These are phyloP conservation scores for Scutellaria galericulata DNA, from an alignment of 257 asterid species.

Conservation along the genomic window DNA sequence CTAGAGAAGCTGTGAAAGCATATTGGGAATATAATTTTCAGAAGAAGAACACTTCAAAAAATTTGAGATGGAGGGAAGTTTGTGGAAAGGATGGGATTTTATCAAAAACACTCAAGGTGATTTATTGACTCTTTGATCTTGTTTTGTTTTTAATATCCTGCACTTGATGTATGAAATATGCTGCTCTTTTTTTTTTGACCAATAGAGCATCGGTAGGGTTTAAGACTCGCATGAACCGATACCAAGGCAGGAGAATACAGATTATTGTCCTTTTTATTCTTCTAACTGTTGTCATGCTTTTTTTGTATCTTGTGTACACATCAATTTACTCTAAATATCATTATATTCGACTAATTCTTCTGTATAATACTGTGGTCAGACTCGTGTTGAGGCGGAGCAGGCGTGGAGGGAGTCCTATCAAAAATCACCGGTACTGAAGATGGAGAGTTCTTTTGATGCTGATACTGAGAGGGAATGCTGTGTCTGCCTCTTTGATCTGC, in stretches of 20 bases:
- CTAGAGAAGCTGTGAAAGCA: slow-evolving; percentile 95
- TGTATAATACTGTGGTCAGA: slow-evolving; percentile 47
- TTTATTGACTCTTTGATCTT: slow-evolving; percentile 16
- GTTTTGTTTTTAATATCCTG: slow-evolving; percentile 11
- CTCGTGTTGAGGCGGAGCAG: slow-evolving; percentile 86
- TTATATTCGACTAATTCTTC: slow-evolving; percentile 3
- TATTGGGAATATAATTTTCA: slow-evolving; percentile 85
- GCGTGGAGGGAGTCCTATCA: slow-evolving; percentile 70
- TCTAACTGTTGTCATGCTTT: slow-evolving; percentile 11
- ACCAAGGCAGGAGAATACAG: background rate
- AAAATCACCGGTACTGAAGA: slow-evolving; percentile 79
- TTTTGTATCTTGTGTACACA: slow-evolving; percentile 7
- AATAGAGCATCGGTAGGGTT: slow-evolving; percentile 13
- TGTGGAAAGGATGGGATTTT: slow-evolving; percentile 91
- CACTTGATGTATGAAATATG: slow-evolving; percentile 4
- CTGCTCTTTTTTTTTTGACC: background rate
- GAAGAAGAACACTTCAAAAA: slow-evolving; percentile 62
- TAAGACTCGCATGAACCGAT: slow-evolving; percentile 6
- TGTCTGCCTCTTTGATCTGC: slow-evolving; percentile 90
- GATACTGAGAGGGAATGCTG: slow-evolving; percentile 91
- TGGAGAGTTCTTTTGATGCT: slow-evolving; percentile 95
- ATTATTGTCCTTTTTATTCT: background rate
- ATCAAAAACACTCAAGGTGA: slow-evolving; percentile 82
- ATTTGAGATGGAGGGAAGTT: slow-evolving; percentile 86
- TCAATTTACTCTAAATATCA: slow-evolving; percentile 51